Evolutionary conservation across 805 yeast genomes (phyloP), one percentile per base, ranked within the genome.

Genomic region (Metschnikowia picachoensis): DNA sequence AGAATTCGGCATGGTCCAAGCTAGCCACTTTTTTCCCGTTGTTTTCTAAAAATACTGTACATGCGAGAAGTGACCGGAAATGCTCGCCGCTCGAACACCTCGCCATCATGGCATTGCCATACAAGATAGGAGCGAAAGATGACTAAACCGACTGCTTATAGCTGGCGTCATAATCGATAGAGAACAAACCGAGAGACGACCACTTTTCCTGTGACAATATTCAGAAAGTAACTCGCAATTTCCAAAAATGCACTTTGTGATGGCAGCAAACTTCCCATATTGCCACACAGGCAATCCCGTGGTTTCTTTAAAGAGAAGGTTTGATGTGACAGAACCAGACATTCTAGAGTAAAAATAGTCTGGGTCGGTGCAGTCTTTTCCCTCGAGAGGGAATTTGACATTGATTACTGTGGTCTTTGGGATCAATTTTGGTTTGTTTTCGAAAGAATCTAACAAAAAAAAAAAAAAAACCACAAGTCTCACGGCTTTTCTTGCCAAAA

Each of bases 141-240:
- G 39, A 35, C 43, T 54, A 38, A 36, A 56, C 56, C 17, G 45
- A 38, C 36, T 54, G 57, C 43, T 54, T 36, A 46, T 51, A 40
- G 53, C 55, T 57, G 36, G 77, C 75, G 55, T 72, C 78, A 50
- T 66, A 61, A 57, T 78, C 83, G 53, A 76, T 62, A 29, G 75
- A 64, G 63, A 77, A 77, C n/a, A 69, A 66, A 38, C 77, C 63
- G 48, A 78, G 66, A 4, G 80, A 56, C 17, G 76, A 49, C 49
- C 83, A 79, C 29, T 50, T 49, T 33, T 52, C 57, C 32, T 57
- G 42, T 35, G 32, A 41, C 32, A 65, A 53, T 25, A 69, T 52
- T 56, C 59, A 11, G 56, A 50, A n/a, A 58, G 59, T 52, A 56
- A 52, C 45, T 59, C 58, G 48, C 58, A 49, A 52, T 62, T 59